Evolutionary conservation across 225 moss, liverwort and hornwort species (phyloP), one percentile per base, ranked within the genome.

Genomic region (Lunularia cruciata): DNA sequence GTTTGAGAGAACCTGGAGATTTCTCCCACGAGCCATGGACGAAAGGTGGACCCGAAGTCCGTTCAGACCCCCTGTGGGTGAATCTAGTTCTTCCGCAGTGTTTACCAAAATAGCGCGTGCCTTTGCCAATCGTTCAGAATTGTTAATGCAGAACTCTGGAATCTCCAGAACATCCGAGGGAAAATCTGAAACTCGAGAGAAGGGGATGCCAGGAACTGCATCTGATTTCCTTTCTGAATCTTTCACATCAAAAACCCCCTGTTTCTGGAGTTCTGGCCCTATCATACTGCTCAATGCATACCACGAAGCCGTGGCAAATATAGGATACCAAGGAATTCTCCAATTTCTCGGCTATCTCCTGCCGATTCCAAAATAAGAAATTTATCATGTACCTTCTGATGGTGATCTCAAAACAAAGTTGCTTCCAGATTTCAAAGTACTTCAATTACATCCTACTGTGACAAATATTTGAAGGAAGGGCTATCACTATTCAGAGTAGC

Each of bases 81-180:
- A 65, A 14, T 77, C 77, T 37, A 77, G 12, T 39, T 67, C 71
- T 23, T 71, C 71, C 3, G 72, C 57, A 31, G 40, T 53, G 49
- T 77, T 77, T 20, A 60, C 28, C 25, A 77, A 3, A 33, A 77
- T 38, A 25, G 66, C 72, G 32, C 58, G 20, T 5, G 71, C 77
- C 55, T 48, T 58, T 22, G 57, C 25, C 28, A 67, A 30, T 4
- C 30, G 33, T 19, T 72, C 11, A 4, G 48, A 34, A 35, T 63
- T 37, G 27, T 9, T n/a, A 18, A 13, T 8, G 30, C 16, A 65
- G 39, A 25, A 58, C 19, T 72, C 72, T 7, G 49, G 42, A 13
- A 40, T 37, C 27, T 66, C 65, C 7, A 67, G 8, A 0, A 48
- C 40, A 28, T 66, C 71, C 11, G 9, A 3, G 23, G 66, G 39